Evolutionary conservation across 148 eudicot genomes (phyloP).

Genomic region (Rhododendron molle): DNA sequence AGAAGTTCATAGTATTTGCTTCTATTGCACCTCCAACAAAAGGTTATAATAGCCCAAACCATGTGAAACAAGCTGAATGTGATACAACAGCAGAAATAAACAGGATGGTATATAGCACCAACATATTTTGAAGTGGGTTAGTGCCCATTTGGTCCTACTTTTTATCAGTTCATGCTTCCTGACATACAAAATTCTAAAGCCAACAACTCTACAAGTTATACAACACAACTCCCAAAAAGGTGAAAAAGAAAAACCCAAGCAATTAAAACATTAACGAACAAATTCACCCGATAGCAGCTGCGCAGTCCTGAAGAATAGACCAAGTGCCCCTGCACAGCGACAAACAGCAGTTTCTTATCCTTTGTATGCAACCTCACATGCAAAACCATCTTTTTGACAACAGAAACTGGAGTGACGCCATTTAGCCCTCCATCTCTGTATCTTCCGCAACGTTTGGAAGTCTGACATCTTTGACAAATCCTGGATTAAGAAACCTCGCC

Average conservation of each 20-base stretch:
- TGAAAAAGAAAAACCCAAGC: constrained; percentile 17
- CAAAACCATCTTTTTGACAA: constrained; percentile 11
- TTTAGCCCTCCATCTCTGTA: constrained; percentile 32
- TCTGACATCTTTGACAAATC: constrained; percentile 51
- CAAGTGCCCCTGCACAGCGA: not conserved
- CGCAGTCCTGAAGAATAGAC: constrained; percentile 1
- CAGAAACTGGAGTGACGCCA: not conserved
- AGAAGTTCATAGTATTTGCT: not conserved
- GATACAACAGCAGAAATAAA: constrained; percentile 21
- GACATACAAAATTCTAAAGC: constrained; percentile 22
- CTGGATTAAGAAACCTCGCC: constrained; percentile 81
- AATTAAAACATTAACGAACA: constrained; percentile 28
- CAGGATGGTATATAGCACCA: constrained; percentile 14
- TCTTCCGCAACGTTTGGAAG: constrained; percentile 70
- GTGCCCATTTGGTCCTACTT: constrained; percentile 9
- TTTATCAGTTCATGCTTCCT: constrained; percentile 14
- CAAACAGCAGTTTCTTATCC: not conserved
- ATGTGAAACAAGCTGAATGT: constrained; percentile 13
- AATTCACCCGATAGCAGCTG: constrained; percentile 18
- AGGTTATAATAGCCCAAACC: not conserved
- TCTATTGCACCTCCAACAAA: not conserved
- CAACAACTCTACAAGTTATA: constrained; percentile 24
- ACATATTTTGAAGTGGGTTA: constrained; percentile 3
- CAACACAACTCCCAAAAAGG: constrained; percentile 17
- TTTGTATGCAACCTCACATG: not conserved